A percentile compares a stretch with the other conserved stretches of the same genome.
These are phyloP conservation scores for Chrysosphaeria jannelii DNA, from an alignment of 2,329 filamentous ascomycete species.

Conservation along the genomic window DNA sequence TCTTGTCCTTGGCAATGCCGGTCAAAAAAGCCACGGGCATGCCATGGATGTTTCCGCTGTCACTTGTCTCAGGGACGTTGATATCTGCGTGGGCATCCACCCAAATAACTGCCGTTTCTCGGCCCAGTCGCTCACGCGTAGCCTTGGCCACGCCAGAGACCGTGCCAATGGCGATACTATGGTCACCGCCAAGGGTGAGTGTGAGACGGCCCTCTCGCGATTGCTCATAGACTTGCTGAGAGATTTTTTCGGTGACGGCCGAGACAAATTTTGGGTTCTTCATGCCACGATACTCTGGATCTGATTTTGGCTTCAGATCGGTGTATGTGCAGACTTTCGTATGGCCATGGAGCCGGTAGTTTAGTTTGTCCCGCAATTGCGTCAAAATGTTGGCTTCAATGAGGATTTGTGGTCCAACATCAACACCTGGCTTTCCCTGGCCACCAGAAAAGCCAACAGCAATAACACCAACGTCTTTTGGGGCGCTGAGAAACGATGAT, in stretches of 20 bases:
- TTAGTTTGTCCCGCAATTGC: slow-evolving; percentile 58
- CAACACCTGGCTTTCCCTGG: slow-evolving; percentile 79
- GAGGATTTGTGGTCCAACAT: slow-evolving; percentile 65
- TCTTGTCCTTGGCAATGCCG: slow-evolving; percentile 48
- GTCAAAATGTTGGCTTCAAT: slow-evolving; percentile 66
- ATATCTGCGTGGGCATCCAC: slow-evolving; percentile 96
- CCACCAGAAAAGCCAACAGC: slow-evolving; percentile 91
- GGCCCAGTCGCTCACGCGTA: slow-evolving; percentile 42
- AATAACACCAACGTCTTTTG: slow-evolving; percentile 63
- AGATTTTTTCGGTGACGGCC: slow-evolving; percentile 53
- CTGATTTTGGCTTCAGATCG: slow-evolving; percentile 36
- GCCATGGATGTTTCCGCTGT: slow-evolving; percentile 82
- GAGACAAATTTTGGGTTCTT: slow-evolving; percentile 74
- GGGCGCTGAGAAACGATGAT: slow-evolving; percentile 55
- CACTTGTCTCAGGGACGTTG: slow-evolving; percentile 77
- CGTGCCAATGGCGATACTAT: slow-evolving; percentile 86
- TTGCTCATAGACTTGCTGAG: slow-evolving; percentile 64
- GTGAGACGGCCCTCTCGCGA: slow-evolving; percentile 61
- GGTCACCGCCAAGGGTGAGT: slow-evolving; percentile 81
- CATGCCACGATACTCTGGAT: slow-evolving; percentile 71
- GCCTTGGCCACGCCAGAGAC: slow-evolving; percentile 69
- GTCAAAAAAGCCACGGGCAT: slow-evolving; percentile 91
- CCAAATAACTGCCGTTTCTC: slow-evolving; percentile 89
- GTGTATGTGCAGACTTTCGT: slow-evolving; percentile 54
- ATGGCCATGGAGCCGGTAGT: slow-evolving; percentile 70